Base-by-base conservation (phyloP, 805 yeast genomes). In the Candida cerambycidarum region DNA sequence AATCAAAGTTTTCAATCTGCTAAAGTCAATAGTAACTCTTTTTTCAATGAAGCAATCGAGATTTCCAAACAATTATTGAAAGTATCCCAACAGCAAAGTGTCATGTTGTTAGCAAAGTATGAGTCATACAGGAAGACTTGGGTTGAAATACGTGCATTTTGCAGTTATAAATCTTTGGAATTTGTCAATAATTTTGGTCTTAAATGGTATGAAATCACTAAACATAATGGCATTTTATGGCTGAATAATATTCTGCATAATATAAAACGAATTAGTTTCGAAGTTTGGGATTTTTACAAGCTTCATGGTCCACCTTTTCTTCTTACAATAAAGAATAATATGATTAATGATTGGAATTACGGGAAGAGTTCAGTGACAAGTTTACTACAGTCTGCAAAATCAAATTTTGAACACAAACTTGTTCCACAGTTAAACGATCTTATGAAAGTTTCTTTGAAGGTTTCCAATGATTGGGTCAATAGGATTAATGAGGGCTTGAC, bases 161-260 rank as follows among this genome's bases (percentile, higher is more conserved):
- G 19, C 9, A 16, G 42, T 14, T 3, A 17, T 12, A 30, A 38
- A 25, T 32, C n/a, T 10, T 23, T 19, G 2, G 24, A 31, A 7
- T 3, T 39, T 15, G 10, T 16, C n/a, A 32, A 29, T 13, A 14
- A 11, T 18, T 10, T 17, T 33, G 28, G 34, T 14, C 5, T 18
- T 11, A 40, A 29, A 33, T 21, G 15, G 17, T 18, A 11, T 18
- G 14, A 32, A 9, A 12, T 23, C 3, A 12, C 31, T 11, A 31
- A 21, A 7, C 8, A 13, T 16, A 31, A 30, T 17, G 37, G 42
- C 3, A 8, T 2, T 12, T 5, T 13, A 15, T 39, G 37, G 30
- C 21, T 45, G 57, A 97, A 97, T 76, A 90, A 92, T 60, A 98
- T 98, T 43, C 93, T 93, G 60, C 11, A 3, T 11, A 29, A 17